phyloP scores from a whole-genome alignment of 495 filamentous ascomycete genomes.

The Annulohypoxylon maeteangense region DNA sequence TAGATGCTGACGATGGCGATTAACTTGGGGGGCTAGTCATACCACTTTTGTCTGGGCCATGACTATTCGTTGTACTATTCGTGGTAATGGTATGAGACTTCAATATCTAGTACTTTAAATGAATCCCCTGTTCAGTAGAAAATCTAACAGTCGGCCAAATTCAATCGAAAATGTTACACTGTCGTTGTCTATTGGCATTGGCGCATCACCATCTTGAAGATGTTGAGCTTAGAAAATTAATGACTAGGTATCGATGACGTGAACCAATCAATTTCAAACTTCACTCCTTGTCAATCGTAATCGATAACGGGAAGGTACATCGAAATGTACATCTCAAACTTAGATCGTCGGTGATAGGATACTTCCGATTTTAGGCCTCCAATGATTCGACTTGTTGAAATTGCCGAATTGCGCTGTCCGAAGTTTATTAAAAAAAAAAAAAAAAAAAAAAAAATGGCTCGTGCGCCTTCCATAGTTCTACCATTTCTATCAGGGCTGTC shows the following conservation, averaged over 20 bases:
- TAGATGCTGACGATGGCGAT: background rate
- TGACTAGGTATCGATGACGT: slow-evolving; percentile 34
- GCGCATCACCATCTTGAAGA: slow-evolving; percentile 26
- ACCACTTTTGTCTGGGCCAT: slow-evolving; percentile 48
- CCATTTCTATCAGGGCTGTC: slow-evolving; percentile 6
- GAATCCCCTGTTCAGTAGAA: slow-evolving; percentile 7
- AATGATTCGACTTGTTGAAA: slow-evolving; percentile 18
- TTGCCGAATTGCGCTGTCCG: slow-evolving; percentile 12
- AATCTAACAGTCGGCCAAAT: slow-evolving; percentile 1
- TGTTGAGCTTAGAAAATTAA: slow-evolving; percentile 32
- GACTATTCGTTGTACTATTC: background rate
- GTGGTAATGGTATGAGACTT: too few species aligned
- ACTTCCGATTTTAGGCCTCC: slow-evolving; percentile 32
- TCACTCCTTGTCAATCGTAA: background rate
- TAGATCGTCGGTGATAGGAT: slow-evolving; percentile 11
- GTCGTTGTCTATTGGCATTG: slow-evolving; percentile 11
- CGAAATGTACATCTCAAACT: background rate
- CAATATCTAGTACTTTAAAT: background rate
- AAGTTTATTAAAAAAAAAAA: background rate
- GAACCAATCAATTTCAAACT: slow-evolving; percentile 29
- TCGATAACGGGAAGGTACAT: slow-evolving; percentile 25
- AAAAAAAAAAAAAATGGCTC: slow-evolving; percentile 22
- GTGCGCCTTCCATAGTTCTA: slow-evolving; percentile 5
- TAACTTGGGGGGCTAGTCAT: background rate
- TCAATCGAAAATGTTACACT: background rate